Percentiles rank a stretch among this genome's conserved stretches.
These are phyloP conservation scores for Kodamaea sagamina DNA, from an alignment of 805 yeast species.

Conservation along the genomic window DNA sequence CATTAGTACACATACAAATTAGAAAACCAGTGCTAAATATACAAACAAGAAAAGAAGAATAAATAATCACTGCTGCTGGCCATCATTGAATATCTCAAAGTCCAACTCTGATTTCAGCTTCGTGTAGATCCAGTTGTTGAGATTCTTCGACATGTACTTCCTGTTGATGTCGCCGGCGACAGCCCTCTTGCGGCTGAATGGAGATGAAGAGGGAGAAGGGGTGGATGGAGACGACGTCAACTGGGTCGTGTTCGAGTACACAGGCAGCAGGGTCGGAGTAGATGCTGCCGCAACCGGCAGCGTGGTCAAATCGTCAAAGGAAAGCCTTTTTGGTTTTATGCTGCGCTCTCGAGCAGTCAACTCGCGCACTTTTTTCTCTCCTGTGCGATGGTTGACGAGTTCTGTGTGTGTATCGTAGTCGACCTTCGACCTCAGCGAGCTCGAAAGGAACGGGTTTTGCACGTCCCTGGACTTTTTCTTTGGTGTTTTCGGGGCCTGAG, in stretches of 20 bases:
- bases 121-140: conserved; percentile 14
- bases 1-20: conserved; percentile 2
- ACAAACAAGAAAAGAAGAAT: conserved; percentile 3
- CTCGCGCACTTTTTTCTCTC: conserved; percentile 32
- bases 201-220: conserved; percentile 11
- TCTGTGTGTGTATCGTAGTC: conserved; percentile 43
- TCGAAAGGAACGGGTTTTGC: conserved; percentile 11
- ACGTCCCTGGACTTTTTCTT: conserved; percentile 5
- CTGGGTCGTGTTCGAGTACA: neutral
- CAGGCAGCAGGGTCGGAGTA: conserved; percentile 10
- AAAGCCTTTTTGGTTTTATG: conserved; percentile 41
- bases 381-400: conserved; percentile 43
- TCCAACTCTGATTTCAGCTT: conserved; percentile 15
- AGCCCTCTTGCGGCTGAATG: conserved; percentile 10
- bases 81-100: conserved; percentile 16
- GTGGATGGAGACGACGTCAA: conserved; percentile 9
- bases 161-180: conserved; percentile 13
- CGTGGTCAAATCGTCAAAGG: conserved; percentile 22
- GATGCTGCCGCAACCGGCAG: conserved; percentile 2
- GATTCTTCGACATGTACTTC: conserved; percentile 14
- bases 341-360: conserved; percentile 32
- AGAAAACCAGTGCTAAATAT: neutral
- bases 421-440: conserved; percentile 7
- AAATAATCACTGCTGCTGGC: conserved; percentile 1
- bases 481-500: neutral